Evolutionary conservation across 352 stramenopile genomes (phyloP), one percentile per base, ranked within the genome.

Genomic region (Phytophthora pini): DNA sequence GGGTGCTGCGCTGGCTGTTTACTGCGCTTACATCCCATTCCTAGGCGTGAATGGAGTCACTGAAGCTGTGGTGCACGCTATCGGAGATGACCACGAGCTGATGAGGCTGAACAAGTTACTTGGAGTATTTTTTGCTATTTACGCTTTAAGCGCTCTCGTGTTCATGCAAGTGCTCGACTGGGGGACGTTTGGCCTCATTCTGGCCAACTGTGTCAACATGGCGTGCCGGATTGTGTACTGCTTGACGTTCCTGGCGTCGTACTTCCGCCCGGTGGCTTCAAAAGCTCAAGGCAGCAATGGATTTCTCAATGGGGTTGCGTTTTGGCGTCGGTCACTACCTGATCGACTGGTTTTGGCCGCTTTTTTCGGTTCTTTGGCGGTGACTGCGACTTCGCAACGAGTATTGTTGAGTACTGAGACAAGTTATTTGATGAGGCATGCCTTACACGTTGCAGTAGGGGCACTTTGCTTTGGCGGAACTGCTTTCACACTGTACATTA

Each of bases 1-100:
- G 1, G 73, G 80, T 2, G 51, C 65, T 11, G 87, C 87, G 3
- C 65, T 97, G 40, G 69, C 77, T 24, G 65, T 83, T 29, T 98
- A 97, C 59, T 99, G 96, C 72, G 61, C 97, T 4, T 99, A 99
- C 74, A 98, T 98, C 20, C 86, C 92, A 29, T 98, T 98, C 50
- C 66, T 99, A 11, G 94, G 92, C 2, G 65, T 98, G 29, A 99
- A 99, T 73, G 97, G 97, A 4, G 96, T 98, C 57, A 97, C 89
- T 60, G 97, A 99, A 84, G 94, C 95, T 2, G 98, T 99, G 74
- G 95, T 98, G 1, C 97, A 98, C 67, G 93, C 89, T 3, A 82
- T 95, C 17, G 87, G 82, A 9, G 59, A 88, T 43, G 77, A 91
- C 24, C 45, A 72, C 11, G 68, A 93, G 50, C 68, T 96, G 41